Evolutionary conservation across 2,329 filamentous ascomycete genomes (phyloP).

Genomic region (Emmonsia crescens): DNA sequence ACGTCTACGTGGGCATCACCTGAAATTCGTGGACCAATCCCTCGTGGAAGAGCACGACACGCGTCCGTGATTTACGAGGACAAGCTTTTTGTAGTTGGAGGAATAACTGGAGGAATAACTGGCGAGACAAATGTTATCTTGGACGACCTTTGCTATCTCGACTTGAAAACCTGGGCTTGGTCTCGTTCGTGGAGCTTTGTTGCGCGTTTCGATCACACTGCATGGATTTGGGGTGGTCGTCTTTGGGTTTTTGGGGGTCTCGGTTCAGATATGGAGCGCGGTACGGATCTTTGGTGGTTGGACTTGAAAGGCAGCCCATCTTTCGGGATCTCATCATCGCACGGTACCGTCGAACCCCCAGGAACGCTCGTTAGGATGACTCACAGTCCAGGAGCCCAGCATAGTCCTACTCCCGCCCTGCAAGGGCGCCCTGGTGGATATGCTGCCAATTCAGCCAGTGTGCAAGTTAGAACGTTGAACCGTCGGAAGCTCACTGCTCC

Average conservation of each 20-base stretch:
- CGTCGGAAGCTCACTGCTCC: constrained; percentile 54
- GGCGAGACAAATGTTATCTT: constrained; percentile 85
- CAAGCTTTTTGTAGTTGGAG: constrained; percentile 89
- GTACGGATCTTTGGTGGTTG: constrained; percentile 93
- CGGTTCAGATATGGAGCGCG: constrained; percentile 93
- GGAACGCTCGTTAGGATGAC: constrained; percentile 23
- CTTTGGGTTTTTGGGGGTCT: constrained; percentile 96
- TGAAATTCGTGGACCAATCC: constrained; percentile 69
- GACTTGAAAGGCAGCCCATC: constrained; percentile 85
- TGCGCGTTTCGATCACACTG: constrained; percentile 85
- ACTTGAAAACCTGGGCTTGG: constrained; percentile 96
- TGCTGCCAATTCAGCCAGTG: constrained; percentile 58
- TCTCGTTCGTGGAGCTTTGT: constrained; percentile 94
- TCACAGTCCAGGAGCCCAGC: constrained; percentile 28
- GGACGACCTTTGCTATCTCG: constrained; percentile 92
- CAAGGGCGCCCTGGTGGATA: constrained; percentile 43
- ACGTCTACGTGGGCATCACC: constrained; percentile 94
- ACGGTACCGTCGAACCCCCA: constrained; percentile 40
- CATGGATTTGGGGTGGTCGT: constrained; percentile 82
- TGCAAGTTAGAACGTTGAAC: constrained; percentile 45
- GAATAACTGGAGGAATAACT: constrained; percentile 93
- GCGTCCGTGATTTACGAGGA: constrained; percentile 92
- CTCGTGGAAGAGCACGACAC: constrained; percentile 83
- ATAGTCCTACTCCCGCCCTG: constrained; percentile 24
- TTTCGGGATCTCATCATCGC: constrained; percentile 59